Conservation (phyloP, 2,329 filamentous ascomycete species). For the Chaetoscypha palmicola region DNA sequence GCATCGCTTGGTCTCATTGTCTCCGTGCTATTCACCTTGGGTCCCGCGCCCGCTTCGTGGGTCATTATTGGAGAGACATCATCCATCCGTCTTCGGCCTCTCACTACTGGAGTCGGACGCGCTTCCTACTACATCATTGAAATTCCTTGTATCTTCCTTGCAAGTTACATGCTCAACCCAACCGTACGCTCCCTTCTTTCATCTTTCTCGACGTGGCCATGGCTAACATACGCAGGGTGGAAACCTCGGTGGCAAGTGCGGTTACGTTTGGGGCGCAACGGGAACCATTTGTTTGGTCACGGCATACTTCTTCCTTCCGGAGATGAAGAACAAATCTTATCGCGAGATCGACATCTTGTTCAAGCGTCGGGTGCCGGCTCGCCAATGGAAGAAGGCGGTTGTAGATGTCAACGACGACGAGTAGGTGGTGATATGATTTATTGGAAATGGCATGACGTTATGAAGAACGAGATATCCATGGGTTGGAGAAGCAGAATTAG, state of each 20-base stretch:
- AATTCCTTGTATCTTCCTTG: conserved; percentile 59
- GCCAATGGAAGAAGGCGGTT: conserved; percentile 42
- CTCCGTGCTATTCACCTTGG: conserved; percentile 56
- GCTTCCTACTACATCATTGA: conserved; percentile 56
- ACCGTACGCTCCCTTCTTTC: conserved; percentile 30
- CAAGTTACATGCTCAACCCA: conserved; percentile 54
- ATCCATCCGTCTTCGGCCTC: conserved; percentile 53
- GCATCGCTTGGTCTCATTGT: conserved; percentile 58
- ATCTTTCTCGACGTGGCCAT: conserved; percentile 4
- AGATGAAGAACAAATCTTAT: conserved; percentile 50
- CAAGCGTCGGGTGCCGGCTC: conserved; percentile 31
- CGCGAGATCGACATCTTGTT: conserved; percentile 46
- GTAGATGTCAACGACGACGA: conserved; percentile 55
- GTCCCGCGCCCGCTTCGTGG: conserved; percentile 57
- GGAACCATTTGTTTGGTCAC: conserved; percentile 47
- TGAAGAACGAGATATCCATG: too few relatives aligned
- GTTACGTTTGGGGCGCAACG: conserved; percentile 53
- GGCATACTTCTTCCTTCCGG: conserved; percentile 45
- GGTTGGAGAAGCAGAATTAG: too few relatives aligned
- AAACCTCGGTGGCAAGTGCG: conserved; percentile 48
- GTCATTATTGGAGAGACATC: conserved; percentile 63
- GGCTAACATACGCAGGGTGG: conserved; percentile 30
- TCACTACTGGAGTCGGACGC: conserved; percentile 60
- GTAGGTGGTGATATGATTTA: conserved; percentile 40
- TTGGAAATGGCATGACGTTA: too few relatives aligned